A percentile compares a stretch with the other conserved stretches of the same genome.
Conservation (phyloP, 2,329 filamentous ascomycete species). For the Rutstroemia sydowiana region DNA sequence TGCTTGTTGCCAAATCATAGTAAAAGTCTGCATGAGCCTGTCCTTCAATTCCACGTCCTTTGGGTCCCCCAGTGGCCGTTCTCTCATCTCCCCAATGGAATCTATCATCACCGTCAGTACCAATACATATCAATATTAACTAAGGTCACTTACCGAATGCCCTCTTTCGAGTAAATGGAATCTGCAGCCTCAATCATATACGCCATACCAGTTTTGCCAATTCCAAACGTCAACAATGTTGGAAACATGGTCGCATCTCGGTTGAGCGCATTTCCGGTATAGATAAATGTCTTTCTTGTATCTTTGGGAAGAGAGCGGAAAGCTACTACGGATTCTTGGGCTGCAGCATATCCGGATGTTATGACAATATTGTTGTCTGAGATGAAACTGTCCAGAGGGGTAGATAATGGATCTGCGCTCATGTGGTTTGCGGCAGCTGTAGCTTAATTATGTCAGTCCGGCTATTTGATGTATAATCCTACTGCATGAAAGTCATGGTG, state of each 20-base stretch:
- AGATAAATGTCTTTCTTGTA: constrained; percentile 37
- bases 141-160: constrained; percentile 28
- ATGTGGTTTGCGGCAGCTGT: background rate
- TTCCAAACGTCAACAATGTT: constrained; percentile 30
- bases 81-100: constrained; percentile 47
- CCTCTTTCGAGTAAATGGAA: constrained; percentile 29
- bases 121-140: background rate
- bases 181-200: constrained; percentile 32
- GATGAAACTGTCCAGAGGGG: constrained; percentile 28
- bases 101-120: constrained; percentile 18
- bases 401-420: constrained; percentile 17
- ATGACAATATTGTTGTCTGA: constrained; percentile 33
- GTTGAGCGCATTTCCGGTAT: constrained; percentile 38
- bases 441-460: no score
- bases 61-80: constrained; percentile 33
- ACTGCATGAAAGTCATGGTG: no score
- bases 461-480: no score
- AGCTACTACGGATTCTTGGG: constrained; percentile 31
- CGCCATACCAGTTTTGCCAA: constrained; percentile 34
- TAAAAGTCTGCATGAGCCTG: constrained; percentile 37
- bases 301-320: constrained; percentile 26
- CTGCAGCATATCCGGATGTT: constrained; percentile 33
- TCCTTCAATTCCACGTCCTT: constrained; percentile 30
- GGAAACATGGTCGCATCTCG: constrained; percentile 24
- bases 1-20: constrained; percentile 32